A percentile compares a stretch with the other conserved stretches of the same genome.
Conservation (phyloP, 1,139 yeast species). For the Geotrichum bryndzae region DNA sequence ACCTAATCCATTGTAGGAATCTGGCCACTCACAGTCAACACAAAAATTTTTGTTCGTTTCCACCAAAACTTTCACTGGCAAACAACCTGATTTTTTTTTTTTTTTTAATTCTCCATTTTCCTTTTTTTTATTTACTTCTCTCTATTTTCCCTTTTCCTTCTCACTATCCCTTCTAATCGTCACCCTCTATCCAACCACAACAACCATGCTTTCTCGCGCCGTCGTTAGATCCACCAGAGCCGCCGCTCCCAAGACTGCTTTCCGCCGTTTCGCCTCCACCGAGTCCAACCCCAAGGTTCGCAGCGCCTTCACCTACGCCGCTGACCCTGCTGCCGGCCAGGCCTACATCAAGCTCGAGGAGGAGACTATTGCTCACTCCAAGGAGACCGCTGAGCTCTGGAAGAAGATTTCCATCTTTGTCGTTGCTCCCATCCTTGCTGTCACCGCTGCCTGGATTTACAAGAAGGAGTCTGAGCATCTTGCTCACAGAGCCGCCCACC, state of each 20-base stretch:
- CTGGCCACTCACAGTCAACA: neutral
- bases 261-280: constrained; percentile 25
- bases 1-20: neutral
- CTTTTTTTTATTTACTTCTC: neutral
- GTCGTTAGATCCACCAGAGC: constrained; percentile 21
- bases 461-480: constrained; percentile 82
- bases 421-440: constrained; percentile 74
- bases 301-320: constrained; percentile 33
- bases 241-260: constrained; percentile 19
- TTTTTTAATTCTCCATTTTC: neutral
- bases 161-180: neutral
- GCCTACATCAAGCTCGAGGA: constrained; percentile 45
- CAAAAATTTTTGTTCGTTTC: neutral
- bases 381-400: constrained; percentile 73
- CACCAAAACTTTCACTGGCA: neutral
- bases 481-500: constrained; percentile 65
- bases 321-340: constrained; percentile 50
- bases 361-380: constrained; percentile 74
- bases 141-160: neutral
- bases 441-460: constrained; percentile 74
- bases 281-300: constrained; percentile 34
- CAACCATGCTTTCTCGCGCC: constrained; percentile 18
- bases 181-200: constrained; percentile 1
- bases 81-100: neutral
- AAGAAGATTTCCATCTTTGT: constrained; percentile 71